Evolutionary conservation across 2,329 filamentous ascomycete species (phyloP).

Genomic region (Alternaria gansuensis): DNA sequence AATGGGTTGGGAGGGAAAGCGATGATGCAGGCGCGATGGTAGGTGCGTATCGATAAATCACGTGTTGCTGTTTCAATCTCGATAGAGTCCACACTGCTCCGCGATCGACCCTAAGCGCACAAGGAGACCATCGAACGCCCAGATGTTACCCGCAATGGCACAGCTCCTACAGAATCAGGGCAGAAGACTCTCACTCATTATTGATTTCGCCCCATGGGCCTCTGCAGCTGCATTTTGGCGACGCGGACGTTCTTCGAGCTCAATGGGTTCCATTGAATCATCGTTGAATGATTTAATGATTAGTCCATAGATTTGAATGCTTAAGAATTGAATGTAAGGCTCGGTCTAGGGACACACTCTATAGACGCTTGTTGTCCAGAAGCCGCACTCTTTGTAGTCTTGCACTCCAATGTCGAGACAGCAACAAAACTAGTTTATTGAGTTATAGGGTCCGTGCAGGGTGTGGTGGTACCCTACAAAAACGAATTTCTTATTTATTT

Average conservation of each 20-base stretch:
- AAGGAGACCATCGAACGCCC: not conserved
- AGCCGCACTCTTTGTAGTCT: not conserved
- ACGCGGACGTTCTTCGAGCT: not conserved
- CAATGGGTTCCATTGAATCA: not conserved
- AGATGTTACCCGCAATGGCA: not conserved
- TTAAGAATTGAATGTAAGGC: no score
- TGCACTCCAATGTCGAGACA: not conserved
- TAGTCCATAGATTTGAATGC: no score
- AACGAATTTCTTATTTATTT: no score
- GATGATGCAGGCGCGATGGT: conserved; percentile 22
- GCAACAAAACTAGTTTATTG: no score
- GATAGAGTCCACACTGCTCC: not conserved
- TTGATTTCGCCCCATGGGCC: not conserved
- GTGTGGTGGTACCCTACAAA: no score
- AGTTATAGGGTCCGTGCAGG: no score
- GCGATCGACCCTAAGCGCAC: not conserved
- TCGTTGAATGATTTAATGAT: no score
- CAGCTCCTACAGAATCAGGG: not conserved
- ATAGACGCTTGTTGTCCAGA: not conserved
- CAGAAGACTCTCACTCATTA: no score
- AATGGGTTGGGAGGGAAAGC: conserved; percentile 14
- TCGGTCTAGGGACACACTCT: not conserved
- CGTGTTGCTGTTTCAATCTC: not conserved
- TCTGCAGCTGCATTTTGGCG: not conserved
- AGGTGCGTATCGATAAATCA: conserved; percentile 25